Percentiles rank a stretch among this genome's conserved stretches.
Evolutionary conservation across 2,329 filamentous ascomycete species (phyloP).

Genomic region (Curvularia lunata): DNA sequence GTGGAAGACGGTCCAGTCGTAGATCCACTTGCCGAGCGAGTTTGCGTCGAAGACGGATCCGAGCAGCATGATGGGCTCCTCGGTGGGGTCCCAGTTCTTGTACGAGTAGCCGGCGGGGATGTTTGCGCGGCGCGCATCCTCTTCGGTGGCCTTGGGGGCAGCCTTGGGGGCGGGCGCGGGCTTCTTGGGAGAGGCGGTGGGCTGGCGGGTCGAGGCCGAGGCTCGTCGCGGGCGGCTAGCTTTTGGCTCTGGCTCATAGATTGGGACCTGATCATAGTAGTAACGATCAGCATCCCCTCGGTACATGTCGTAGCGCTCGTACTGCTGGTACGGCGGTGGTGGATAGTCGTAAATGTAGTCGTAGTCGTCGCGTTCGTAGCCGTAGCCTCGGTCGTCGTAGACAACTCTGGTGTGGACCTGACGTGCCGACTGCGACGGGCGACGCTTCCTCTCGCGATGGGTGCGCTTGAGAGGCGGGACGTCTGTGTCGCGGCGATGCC

Average conservation of each 20-base stretch:
- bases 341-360: conserved; percentile 54
- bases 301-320: conserved; percentile 61
- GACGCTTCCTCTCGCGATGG: conserved; percentile 55
- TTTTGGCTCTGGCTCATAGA: conserved; percentile 53
- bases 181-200: conserved; percentile 46
- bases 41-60: conserved; percentile 98
- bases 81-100: conserved; percentile 97
- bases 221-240: conserved; percentile 60
- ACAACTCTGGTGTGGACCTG: conserved; percentile 64
- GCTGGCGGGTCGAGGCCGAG: conserved; percentile 58
- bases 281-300: conserved; percentile 60
- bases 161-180: conserved; percentile 41
- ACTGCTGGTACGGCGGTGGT: conserved; percentile 58
- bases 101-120: conserved; percentile 91
- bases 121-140: conserved; percentile 66
- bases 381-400: conserved; percentile 59
- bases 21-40: conserved; percentile 98
- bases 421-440: conserved; percentile 59
- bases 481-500: conserved; percentile 48
- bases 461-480: conserved; percentile 49
- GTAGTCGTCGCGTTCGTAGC: conserved; percentile 56
- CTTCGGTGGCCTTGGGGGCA: conserved; percentile 63
- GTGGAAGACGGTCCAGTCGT: conserved; percentile 97
- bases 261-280: conserved; percentile 58
- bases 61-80: conserved; percentile 90